Percentiles rank a stretch among this genome's conserved stretches.
These are phyloP conservation scores for Dactylonectria macrodidyma DNA, from an alignment of 2,329 filamentous ascomycete genomes.

Conservation along the genomic window DNA sequence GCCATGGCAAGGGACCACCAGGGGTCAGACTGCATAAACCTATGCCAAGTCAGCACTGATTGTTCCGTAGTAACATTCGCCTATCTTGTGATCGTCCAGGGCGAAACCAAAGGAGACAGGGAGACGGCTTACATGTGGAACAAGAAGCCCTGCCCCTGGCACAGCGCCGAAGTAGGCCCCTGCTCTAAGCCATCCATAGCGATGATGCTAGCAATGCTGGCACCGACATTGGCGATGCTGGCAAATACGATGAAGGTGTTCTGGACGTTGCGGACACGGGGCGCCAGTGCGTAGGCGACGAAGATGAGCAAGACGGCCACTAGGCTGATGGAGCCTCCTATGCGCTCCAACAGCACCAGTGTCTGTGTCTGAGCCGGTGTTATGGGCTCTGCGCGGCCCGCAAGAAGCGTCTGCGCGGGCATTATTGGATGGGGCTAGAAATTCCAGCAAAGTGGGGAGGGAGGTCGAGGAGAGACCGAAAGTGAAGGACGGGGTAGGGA, in stretches of 20 bases:
- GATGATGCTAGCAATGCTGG: slow-evolving; percentile 78
- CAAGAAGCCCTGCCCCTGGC: slow-evolving; percentile 71
- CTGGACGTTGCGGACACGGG: slow-evolving; percentile 69
- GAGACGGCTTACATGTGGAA: slow-evolving; percentile 77
- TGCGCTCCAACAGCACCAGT: slow-evolving; percentile 65
- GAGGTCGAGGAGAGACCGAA: too few relatives aligned
- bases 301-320: slow-evolving; percentile 67
- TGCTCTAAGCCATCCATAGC: slow-evolving; percentile 74
- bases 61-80: too few relatives aligned
- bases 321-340: slow-evolving; percentile 68
- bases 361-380: slow-evolving; percentile 55
- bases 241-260: slow-evolving; percentile 76
- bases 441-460: too few relatives aligned
- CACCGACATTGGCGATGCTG: slow-evolving; percentile 71
- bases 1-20: slow-evolving; percentile 89
- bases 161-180: slow-evolving; percentile 71
- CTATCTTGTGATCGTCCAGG: too few relatives aligned
- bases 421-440: too few relatives aligned
- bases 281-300: slow-evolving; percentile 65
- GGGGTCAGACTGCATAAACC: slow-evolving; percentile 84
- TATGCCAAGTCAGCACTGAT: too few relatives aligned
- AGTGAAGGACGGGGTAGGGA: too few relatives aligned
- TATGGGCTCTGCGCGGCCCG: slow-evolving; percentile 48
- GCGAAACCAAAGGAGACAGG: slow-evolving; percentile 54
- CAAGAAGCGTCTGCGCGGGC: slow-evolving; percentile 36